Evolutionary conservation across 75 land plant genomes (phyloP).

Genomic region (Picea glauca): DNA sequence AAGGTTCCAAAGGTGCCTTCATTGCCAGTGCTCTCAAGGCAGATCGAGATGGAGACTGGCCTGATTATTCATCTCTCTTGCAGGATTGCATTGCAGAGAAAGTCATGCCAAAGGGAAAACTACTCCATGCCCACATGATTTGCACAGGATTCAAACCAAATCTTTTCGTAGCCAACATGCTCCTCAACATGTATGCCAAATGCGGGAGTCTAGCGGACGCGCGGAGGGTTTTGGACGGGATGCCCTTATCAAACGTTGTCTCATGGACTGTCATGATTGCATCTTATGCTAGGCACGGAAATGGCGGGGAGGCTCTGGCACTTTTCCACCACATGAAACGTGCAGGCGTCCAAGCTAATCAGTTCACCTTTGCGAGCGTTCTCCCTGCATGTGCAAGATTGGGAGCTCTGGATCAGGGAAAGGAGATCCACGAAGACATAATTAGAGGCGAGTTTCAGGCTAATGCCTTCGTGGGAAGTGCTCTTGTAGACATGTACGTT

Average conservation of each 20-base stretch:
- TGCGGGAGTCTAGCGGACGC: conserved; percentile 45
- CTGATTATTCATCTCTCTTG: no score
- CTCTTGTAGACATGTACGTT: conserved; percentile 60
- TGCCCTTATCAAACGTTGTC: conserved; percentile 27
- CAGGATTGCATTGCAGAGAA: no score
- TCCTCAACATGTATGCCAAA: conserved; percentile 44
- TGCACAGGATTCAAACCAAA: no score
- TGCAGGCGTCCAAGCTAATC: conserved; percentile 32
- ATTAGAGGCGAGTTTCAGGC: conserved; percentile 20
- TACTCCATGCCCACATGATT: no score
- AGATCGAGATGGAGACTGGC: no score
- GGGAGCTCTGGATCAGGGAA: conserved; percentile 39
- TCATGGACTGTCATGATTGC: conserved; percentile 61
- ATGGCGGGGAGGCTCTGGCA: conserved; percentile 29
- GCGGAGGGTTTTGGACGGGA: conserved; percentile 37
- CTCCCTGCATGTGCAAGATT: conserved; percentile 46
- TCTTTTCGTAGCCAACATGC: no score
- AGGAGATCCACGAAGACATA: conserved; percentile 35
- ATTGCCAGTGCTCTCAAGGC: no score
- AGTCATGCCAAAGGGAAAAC: no score
- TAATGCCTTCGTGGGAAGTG: conserved; percentile 38
- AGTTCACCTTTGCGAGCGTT: conserved; percentile 30
- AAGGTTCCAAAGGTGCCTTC: no score
- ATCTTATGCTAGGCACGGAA: conserved; percentile 42
- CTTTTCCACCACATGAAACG: conserved; percentile 38